These are phyloP conservation scores for Quercus lobata DNA, from an alignment of 331 rosid genomes.

Conservation along the genomic window DNA sequence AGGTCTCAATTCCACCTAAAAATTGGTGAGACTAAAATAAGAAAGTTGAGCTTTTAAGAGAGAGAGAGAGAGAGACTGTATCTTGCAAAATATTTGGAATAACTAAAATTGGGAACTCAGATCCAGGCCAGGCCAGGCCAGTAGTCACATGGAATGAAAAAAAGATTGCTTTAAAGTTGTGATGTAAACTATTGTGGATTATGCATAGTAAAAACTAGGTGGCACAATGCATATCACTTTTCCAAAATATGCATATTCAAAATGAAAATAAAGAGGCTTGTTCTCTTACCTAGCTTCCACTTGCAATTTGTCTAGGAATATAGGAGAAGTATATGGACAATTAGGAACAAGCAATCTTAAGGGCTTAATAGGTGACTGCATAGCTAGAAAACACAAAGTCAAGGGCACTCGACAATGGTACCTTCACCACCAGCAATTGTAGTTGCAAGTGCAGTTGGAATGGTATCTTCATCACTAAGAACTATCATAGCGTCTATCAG, in stretches of 20 bases:
- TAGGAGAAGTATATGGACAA: conserved; percentile 29
- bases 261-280: background rate
- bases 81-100: too few species aligned
- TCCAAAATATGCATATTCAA: background rate
- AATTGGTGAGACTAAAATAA: too few species aligned
- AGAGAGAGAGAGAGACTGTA: too few species aligned
- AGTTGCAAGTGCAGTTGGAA: background rate
- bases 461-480: conserved; percentile 17
- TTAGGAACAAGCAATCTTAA: conserved; percentile 33
- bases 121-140: too few species aligned
- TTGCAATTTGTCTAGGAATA: conserved; percentile 22
- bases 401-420: conserved; percentile 16
- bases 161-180: too few species aligned
- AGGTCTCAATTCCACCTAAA: too few species aligned
- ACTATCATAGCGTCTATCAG: conserved; percentile 27
- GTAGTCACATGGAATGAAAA: too few species aligned
- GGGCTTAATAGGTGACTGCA: conserved; percentile 33
- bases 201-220: background rate
- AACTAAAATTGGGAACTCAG: too few species aligned
- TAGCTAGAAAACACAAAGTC: conserved; percentile 1
- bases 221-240: background rate
- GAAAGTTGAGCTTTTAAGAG: too few species aligned
- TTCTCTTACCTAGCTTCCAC: conserved; percentile 24
- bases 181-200: too few species aligned
- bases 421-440: conserved; percentile 12